These are phyloP conservation scores for Aegilops sharonensis DNA, from an alignment of 176 grass and related monocot genomes.

Conservation along the genomic window DNA sequence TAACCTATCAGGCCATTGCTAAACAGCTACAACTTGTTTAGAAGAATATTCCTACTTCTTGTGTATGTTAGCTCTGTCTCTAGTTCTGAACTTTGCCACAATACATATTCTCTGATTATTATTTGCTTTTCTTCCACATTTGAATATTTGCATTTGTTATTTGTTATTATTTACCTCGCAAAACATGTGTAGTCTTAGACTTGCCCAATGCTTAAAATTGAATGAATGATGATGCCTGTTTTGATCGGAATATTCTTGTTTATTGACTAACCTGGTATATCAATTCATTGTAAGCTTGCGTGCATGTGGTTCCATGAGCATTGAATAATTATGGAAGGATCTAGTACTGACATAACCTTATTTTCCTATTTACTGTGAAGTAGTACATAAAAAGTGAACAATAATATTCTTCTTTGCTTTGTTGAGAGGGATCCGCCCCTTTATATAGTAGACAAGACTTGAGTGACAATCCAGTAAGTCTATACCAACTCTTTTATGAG, in stretches of 20 bases:
- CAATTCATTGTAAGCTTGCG: not conserved
- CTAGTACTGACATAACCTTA: not conserved
- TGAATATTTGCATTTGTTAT: not conserved
- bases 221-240: not conserved
- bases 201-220: not conserved
- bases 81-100: not conserved
- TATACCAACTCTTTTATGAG: not conserved
- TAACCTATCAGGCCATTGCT: not conserved
- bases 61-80: not conserved
- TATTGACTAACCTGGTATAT: not conserved
- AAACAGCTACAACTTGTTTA: conserved; percentile 9
- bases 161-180: conserved; percentile 22
- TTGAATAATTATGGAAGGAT: not conserved
- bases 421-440: not conserved
- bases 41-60: conserved; percentile 1
- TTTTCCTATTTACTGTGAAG: not conserved
- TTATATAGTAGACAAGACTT: not conserved
- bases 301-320: no score
- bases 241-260: not conserved
- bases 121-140: not conserved
- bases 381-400: not conserved
- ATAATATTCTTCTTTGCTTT: not conserved
- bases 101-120: not conserved
- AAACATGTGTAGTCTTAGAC: not conserved
- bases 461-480: not conserved